Evolutionary conservation across 805 yeast genomes (phyloP).

Genomic region (Starmerella bacillaris): DNA sequence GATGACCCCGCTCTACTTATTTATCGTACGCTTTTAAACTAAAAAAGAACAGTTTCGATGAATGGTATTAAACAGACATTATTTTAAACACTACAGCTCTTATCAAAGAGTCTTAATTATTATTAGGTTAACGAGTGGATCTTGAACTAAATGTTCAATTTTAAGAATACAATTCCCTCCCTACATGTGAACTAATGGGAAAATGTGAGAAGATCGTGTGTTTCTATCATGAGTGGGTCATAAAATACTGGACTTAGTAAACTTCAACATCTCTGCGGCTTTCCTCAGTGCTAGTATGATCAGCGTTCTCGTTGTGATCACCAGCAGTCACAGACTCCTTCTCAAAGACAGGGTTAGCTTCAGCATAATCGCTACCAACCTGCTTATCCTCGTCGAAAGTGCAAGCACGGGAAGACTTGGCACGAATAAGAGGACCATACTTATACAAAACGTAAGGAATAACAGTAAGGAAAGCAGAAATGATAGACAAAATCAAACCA

Average conservation of each 20-base stretch:
- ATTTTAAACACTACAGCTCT: no score
- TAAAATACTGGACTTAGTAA: slow-evolving; percentile 7
- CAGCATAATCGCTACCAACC: neutral
- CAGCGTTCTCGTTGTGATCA: slow-evolving; percentile 3
- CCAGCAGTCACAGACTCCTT: slow-evolving; percentile 5
- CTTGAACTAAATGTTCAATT: no score
- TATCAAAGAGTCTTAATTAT: no score
- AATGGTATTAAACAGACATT: no score
- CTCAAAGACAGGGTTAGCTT: slow-evolving; percentile 1
- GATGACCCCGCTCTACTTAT: no score
- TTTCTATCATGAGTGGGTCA: no score
- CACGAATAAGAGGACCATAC: slow-evolving; percentile 23
- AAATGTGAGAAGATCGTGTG: no score
- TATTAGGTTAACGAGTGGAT: no score
- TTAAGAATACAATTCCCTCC: no score
- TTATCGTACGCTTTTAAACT: no score
- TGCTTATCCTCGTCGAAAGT: slow-evolving; percentile 8
- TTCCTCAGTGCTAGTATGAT: slow-evolving; percentile 2
- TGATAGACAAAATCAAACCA: slow-evolving; percentile 33
- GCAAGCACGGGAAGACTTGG: slow-evolving; percentile 22
- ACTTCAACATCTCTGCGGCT: slow-evolving; percentile 14
- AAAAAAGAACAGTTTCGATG: no score
- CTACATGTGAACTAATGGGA: no score
- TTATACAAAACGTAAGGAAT: slow-evolving; percentile 15
- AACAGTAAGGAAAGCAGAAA: slow-evolving; percentile 10